Evolutionary conservation across 2,329 filamentous ascomycete species (phyloP).

Genomic region (Aspergillus neoniger): DNA sequence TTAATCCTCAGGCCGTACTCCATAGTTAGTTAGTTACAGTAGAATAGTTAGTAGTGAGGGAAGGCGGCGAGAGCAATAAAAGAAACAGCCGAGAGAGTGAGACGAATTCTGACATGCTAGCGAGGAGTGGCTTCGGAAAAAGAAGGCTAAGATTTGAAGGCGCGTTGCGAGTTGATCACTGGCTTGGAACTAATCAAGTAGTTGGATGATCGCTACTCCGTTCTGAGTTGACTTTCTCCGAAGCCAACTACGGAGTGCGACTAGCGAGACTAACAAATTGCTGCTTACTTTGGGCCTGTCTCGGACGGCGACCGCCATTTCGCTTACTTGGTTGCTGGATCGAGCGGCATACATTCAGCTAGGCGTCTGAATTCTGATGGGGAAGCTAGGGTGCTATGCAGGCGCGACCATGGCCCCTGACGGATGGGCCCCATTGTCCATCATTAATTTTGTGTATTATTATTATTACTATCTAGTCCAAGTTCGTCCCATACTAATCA

Average conservation of each 20-base stretch:
- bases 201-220: slow-evolving; percentile 12
- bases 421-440: background rate
- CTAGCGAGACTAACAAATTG: background rate
- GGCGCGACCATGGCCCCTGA: background rate
- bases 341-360: slow-evolving; percentile 18
- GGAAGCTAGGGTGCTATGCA: slow-evolving; percentile 9
- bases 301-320: slow-evolving; percentile 22
- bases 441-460: background rate
- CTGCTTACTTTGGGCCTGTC: slow-evolving; percentile 1
- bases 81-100: too few species aligned
- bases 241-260: background rate
- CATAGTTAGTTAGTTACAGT: too few species aligned
- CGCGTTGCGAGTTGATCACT: slow-evolving; percentile 9
- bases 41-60: too few species aligned
- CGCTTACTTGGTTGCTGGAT: slow-evolving; percentile 13
- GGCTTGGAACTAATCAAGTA: background rate
- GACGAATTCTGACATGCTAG: background rate
- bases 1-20: background rate
- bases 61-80: too few species aligned
- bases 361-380: slow-evolving; percentile 3
- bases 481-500: background rate
- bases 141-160: background rate
- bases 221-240: slow-evolving; percentile 13
- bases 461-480: background rate
- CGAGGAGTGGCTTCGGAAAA: background rate